These are phyloP conservation scores for Cladophialophora immunda DNA, from an alignment of 2,329 filamentous ascomycete genomes.

Conservation along the genomic window DNA sequence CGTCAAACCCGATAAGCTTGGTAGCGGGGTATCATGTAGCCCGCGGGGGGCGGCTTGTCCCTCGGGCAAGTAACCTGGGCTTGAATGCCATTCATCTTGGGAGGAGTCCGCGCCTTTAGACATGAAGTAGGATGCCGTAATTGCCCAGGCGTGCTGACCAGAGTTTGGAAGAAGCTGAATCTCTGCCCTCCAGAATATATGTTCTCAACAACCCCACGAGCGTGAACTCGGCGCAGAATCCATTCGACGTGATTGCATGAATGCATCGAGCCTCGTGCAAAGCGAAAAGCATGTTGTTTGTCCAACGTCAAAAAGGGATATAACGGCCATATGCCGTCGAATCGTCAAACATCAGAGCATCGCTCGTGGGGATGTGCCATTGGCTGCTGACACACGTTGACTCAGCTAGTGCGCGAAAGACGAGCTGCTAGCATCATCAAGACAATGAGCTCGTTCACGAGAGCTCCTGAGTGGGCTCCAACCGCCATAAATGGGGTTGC, in stretches of 20 bases:
- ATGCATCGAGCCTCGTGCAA: background rate
- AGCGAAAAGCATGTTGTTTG: background rate
- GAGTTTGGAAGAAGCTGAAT: background rate
- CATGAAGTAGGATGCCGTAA: background rate
- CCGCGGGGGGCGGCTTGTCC: background rate
- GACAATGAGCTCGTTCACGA: background rate
- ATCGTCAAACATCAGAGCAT: background rate
- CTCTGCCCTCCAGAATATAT: background rate
- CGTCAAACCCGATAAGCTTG: background rate
- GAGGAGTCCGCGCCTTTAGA: background rate
- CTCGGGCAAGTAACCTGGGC: background rate
- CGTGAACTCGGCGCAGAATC: background rate
- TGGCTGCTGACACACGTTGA: conserved; percentile 24
- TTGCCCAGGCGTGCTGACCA: background rate
- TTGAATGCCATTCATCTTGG: background rate
- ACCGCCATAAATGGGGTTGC: background rate
- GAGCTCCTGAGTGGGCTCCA: background rate
- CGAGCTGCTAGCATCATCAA: conserved; percentile 7
- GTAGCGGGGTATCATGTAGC: background rate
- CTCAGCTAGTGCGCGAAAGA: conserved; percentile 10
- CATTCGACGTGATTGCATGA: background rate
- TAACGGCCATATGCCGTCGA: background rate
- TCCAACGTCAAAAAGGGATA: background rate
- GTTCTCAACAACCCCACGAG: background rate
- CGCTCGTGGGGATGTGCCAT: background rate